Conservation (phyloP, 176 grass and related monocot genomes). For the sorghum (Sorghum bicolor) region Sorghum_bicolor_NCBIv3 NC_012878.2:51384001-51384500, state of each 20-base stretch:
- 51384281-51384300: too few relatives aligned
- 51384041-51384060: constrained; percentile 9
- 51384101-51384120: neutral
- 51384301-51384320: too few relatives aligned
- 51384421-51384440: neutral
- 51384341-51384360: too few relatives aligned
- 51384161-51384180: neutral
- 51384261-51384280: too few relatives aligned
- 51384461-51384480: neutral
- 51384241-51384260: neutral
- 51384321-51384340: too few relatives aligned
- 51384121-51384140: neutral
- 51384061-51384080: constrained; percentile 1
- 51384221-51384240: neutral
- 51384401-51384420: neutral
- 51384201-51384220: neutral
- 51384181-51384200: neutral
- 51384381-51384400: neutral
- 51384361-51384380: too few relatives aligned
- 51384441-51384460: neutral
- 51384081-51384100: neutral
- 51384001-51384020: neutral
- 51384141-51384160: neutral
- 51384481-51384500: neutral
- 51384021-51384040: neutral